Conservation (phyloP, 768 basidiomycete genomes). For the Vararia minispora region DNA sequence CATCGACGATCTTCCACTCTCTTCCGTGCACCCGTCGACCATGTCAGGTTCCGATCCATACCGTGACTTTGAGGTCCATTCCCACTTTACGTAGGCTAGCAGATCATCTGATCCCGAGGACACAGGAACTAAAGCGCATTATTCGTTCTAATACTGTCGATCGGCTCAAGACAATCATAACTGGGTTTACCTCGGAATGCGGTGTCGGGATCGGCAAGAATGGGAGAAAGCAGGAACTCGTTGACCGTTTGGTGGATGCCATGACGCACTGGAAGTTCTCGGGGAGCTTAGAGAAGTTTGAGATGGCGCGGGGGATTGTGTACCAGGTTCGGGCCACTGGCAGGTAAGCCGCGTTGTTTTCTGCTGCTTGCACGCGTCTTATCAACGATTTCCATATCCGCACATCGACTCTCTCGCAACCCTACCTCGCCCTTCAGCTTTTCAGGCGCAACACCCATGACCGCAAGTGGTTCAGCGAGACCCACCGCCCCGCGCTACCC, state of each 20-base stretch:
- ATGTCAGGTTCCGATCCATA: conserved; percentile 59
- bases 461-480: too few relatives aligned
- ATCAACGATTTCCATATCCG: too few relatives aligned
- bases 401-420: too few relatives aligned
- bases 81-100: conserved; percentile 7
- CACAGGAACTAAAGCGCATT: conserved; percentile 55
- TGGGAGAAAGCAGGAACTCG: conserved; percentile 82
- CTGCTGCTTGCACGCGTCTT: background rate
- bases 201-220: conserved; percentile 54
- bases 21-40: conserved; percentile 5
- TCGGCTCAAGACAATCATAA: conserved; percentile 71
- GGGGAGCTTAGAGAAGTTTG: conserved; percentile 54
- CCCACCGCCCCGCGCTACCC: background rate
- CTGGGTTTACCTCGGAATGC: conserved; percentile 73
- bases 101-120: conserved; percentile 3
- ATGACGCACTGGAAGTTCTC: conserved; percentile 50
- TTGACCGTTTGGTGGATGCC: conserved; percentile 55
- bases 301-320: conserved; percentile 56
- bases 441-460: too few relatives aligned
- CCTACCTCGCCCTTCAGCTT: too few relatives aligned
- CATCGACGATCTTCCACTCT: conserved; percentile 8
- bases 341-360: conserved; percentile 38
- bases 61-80: conserved; percentile 68
- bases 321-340: conserved; percentile 54
- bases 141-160: conserved; percentile 78